phyloP scores from a whole-genome alignment of 306 rosid species.

The Fagus sylvatica region DNA sequence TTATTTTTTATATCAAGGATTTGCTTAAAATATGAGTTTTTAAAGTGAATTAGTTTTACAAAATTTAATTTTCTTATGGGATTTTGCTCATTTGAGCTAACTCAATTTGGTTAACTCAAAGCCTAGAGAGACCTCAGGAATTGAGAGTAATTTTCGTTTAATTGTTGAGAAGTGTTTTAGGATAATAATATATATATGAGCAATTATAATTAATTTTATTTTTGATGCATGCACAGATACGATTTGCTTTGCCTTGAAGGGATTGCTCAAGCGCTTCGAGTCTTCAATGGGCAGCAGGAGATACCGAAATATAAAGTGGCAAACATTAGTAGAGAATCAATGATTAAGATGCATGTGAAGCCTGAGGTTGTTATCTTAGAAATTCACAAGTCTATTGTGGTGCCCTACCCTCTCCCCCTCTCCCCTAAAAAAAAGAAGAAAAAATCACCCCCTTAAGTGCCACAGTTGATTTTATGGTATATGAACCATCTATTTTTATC shows the following conservation, averaged over 20 bases:
- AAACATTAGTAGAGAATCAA: constrained; percentile 50
- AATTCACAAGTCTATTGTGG: neutral
- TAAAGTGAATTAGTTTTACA: neutral
- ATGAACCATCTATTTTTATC: constrained; percentile 20
- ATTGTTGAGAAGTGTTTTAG: neutral
- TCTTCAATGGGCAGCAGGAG: constrained; percentile 56
- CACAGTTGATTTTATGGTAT: constrained; percentile 7
- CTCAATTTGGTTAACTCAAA: neutral
- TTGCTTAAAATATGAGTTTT: neutral
- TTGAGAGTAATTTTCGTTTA: neutral
- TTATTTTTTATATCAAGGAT: neutral
- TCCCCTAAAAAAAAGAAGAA: too few relatives aligned
- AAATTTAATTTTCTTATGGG: neutral
- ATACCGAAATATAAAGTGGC: constrained; percentile 64
- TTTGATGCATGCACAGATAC: constrained; percentile 49
- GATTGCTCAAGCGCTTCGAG: constrained; percentile 77
- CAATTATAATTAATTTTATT: constrained; percentile 19
- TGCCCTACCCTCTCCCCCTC: neutral
- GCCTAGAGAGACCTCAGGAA: neutral
- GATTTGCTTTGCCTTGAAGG: constrained; percentile 96
- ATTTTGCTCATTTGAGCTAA: neutral
- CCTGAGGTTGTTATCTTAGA: constrained; percentile 62
- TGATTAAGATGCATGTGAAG: constrained; percentile 81
- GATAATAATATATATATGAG: neutral
- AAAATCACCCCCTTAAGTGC: neutral